Conservation (phyloP, 345 rosid genomes). For the Arabidopsis suecica region DNA sequence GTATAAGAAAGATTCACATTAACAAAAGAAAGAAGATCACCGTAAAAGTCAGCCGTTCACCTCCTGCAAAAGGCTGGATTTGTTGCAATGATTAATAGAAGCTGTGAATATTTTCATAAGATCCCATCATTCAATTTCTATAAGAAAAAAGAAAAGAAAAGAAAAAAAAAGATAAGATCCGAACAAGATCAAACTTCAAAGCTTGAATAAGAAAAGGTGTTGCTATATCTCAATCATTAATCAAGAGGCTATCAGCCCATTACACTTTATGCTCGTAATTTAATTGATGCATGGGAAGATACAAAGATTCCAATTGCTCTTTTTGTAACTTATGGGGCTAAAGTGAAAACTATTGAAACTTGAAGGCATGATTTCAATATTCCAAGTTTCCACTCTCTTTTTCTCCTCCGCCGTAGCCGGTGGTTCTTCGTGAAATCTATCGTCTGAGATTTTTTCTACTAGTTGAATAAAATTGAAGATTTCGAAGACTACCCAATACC, state of each 20-base stretch:
- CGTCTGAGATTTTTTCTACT: neutral
- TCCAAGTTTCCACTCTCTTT: neutral
- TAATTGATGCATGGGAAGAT: neutral
- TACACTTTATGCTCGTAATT: neutral
- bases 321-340: neutral
- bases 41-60: neutral
- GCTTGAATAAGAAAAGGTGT: neutral
- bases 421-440: slow-evolving; percentile 4
- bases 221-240: too few species aligned
- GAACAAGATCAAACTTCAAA: too few species aligned
- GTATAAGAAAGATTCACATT: neutral
- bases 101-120: neutral
- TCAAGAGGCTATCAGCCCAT: neutral
- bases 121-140: too few species aligned
- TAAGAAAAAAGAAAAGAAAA: too few species aligned
- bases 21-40: neutral
- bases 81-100: neutral
- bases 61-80: slow-evolving; percentile 6
- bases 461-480: neutral
- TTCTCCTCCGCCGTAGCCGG: slow-evolving; percentile 8
- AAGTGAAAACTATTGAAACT: neutral
- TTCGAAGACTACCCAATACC: neutral
- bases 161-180: too few species aligned
- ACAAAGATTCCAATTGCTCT: neutral
- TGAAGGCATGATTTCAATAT: neutral